A percentile compares a stretch with the other conserved stretches of the same genome.
phyloP scores from a whole-genome alignment of 2,329 filamentous ascomycete genomes.

The Fusarium buxicola region DNA sequence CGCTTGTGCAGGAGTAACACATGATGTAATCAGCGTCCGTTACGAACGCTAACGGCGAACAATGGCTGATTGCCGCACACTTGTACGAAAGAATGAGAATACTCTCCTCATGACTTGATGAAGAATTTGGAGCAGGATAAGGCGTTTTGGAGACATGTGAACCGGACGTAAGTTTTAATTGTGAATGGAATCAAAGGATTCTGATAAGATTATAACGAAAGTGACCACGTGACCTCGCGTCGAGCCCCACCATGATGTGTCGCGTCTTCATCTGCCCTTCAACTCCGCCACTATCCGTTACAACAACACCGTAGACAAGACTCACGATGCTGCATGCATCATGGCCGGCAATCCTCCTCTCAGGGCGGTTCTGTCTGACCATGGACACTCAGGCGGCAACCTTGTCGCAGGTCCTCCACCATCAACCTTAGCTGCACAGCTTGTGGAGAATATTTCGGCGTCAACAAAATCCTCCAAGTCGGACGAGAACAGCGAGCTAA shows the following conservation, averaged over 20 bases:
- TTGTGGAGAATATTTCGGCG: slow-evolving; percentile 83
- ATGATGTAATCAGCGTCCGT: slow-evolving; percentile 52
- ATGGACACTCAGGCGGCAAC: slow-evolving; percentile 33
- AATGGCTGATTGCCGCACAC: neutral
- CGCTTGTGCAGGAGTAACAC: slow-evolving; percentile 48
- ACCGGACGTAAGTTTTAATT: neutral
- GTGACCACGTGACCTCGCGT: slow-evolving; percentile 42
- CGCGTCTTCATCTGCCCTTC: slow-evolving; percentile 28
- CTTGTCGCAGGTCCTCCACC: slow-evolving; percentile 62
- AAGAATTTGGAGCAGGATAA: neutral
- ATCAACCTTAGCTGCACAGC: slow-evolving; percentile 88
- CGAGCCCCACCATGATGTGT: slow-evolving; percentile 21
- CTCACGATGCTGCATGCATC: slow-evolving; percentile 42
- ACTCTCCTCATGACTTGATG: neutral
- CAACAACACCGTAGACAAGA: slow-evolving; percentile 12
- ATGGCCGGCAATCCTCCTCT: slow-evolving; percentile 47
- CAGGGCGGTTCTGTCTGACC: slow-evolving; percentile 34
- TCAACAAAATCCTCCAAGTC: slow-evolving; percentile 70
- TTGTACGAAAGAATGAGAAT: slow-evolving; percentile 11
- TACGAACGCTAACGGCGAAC: slow-evolving; percentile 45
- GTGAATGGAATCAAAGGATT: neutral
- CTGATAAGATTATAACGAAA: neutral
- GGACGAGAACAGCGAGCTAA: slow-evolving; percentile 79
- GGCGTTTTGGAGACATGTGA: neutral
- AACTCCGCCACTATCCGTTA: neutral